Conservation (phyloP, 2,329 filamentous ascomycete genomes). For the Fusarium sp. region DNA sequence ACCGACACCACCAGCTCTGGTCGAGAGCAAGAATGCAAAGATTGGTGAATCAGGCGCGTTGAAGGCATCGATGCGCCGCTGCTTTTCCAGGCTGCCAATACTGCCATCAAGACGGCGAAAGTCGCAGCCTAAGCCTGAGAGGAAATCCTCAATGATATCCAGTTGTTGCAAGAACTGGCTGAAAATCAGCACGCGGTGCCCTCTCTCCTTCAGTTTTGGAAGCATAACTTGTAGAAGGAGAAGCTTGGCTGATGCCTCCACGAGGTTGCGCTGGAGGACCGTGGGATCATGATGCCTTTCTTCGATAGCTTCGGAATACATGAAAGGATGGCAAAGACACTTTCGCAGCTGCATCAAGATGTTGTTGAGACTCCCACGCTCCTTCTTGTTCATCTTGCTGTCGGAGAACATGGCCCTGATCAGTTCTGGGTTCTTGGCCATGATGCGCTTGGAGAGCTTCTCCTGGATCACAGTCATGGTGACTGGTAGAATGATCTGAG, state of each 20-base stretch:
- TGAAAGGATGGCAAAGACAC: slow-evolving; percentile 94
- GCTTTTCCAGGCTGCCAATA: slow-evolving; percentile 84
- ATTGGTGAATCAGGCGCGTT: slow-evolving; percentile 84
- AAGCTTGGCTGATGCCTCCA: slow-evolving; percentile 92
- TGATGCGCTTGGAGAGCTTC: slow-evolving; percentile 92
- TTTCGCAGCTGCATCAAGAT: slow-evolving; percentile 96
- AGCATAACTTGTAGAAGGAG: slow-evolving; percentile 85
- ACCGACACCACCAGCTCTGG: slow-evolving; percentile 92
- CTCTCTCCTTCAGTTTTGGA: slow-evolving; percentile 84
- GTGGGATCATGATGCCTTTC: slow-evolving; percentile 74
- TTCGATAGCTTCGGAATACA: slow-evolving; percentile 91
- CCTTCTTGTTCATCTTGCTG: slow-evolving; percentile 71
- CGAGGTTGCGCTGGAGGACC: slow-evolving; percentile 79
- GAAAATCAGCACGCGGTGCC: slow-evolving; percentile 93
- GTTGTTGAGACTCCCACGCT: slow-evolving; percentile 87
- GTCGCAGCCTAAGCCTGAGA: slow-evolving; percentile 76
- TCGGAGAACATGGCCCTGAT: slow-evolving; percentile 87
- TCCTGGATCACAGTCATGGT: slow-evolving; percentile 95
- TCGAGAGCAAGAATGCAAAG: slow-evolving; percentile 93
- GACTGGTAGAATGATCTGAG: slow-evolving; percentile 94
- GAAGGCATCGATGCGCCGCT: slow-evolving; percentile 92
- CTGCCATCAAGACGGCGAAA: slow-evolving; percentile 89
- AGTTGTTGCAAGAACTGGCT: slow-evolving; percentile 93
- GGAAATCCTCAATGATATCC: slow-evolving; percentile 91
- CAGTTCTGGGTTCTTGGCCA: slow-evolving; percentile 88